These are phyloP conservation scores for Scheffersomyces titani DNA, from an alignment of 1,139 yeast genomes.

Conservation along the genomic window DNA sequence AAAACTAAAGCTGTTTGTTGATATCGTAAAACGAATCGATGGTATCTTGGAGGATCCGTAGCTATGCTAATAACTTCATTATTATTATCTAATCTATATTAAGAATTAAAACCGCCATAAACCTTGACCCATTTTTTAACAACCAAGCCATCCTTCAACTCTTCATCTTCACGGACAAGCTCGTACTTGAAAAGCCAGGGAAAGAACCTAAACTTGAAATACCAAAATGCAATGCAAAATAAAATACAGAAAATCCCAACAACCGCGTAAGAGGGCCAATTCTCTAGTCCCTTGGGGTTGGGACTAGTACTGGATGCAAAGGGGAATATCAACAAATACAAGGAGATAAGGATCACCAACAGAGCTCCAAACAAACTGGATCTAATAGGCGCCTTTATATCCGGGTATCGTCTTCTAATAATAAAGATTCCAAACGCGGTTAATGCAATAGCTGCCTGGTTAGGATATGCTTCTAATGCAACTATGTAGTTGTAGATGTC, in stretches of 20 bases:
- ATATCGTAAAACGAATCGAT: neutral
- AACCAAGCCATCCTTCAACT: conserved; percentile 54
- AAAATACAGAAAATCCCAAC: conserved; percentile 32
- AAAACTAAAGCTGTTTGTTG: neutral
- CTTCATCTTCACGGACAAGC: conserved; percentile 37
- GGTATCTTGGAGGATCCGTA: neutral
- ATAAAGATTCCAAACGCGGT: conserved; percentile 56
- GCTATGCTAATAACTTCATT: neutral
- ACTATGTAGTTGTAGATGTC: conserved; percentile 78
- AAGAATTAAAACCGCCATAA: conserved; percentile 1
- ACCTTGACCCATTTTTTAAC: conserved; percentile 54
- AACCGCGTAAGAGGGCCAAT: conserved; percentile 56
- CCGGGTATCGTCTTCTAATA: conserved; percentile 47
- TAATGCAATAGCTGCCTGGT: conserved; percentile 49
- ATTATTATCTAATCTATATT: neutral
- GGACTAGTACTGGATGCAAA: conserved; percentile 41
- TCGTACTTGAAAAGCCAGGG: conserved; percentile 48
- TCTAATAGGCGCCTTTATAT: conserved; percentile 48
- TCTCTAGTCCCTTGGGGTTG: conserved; percentile 42
- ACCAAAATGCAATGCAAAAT: conserved; percentile 50
- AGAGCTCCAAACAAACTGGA: conserved; percentile 48
- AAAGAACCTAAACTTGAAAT: conserved; percentile 40
- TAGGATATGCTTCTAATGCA: conserved; percentile 74
- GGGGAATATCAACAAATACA: conserved; percentile 49
- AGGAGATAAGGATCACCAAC: conserved; percentile 38